These are phyloP conservation scores for Iris macrosiphon DNA, from an alignment of 106 monocot genomes.

Conservation along the genomic window DNA sequence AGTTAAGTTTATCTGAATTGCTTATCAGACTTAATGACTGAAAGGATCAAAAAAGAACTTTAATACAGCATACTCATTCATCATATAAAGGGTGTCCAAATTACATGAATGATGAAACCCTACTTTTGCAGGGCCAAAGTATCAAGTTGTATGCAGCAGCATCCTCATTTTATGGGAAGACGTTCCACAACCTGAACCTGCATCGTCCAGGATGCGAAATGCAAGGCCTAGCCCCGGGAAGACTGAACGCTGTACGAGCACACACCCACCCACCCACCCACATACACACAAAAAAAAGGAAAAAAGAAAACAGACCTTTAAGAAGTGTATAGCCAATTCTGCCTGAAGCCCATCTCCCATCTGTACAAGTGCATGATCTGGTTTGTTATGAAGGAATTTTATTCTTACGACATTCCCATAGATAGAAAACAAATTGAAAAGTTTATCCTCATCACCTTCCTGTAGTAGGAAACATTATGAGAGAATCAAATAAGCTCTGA, in stretches of 20 bases:
- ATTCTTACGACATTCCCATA: conserved; percentile 61
- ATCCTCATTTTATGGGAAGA: background rate
- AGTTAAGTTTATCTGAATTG: too few relatives aligned
- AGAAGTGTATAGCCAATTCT: conserved; percentile 53
- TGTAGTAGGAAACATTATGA: background rate
- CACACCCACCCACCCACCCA: background rate
- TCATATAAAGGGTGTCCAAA: too few relatives aligned
- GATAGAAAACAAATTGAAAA: conserved; percentile 55
- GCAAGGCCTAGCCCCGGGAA: background rate
- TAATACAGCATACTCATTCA: too few relatives aligned
- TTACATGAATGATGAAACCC: too few relatives aligned
- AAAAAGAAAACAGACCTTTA: conserved; percentile 24
- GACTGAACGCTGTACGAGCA: background rate
- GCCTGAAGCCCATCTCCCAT: conserved; percentile 66
- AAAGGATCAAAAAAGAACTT: too few relatives aligned
- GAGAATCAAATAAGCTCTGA: background rate
- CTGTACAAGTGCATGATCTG: conserved; percentile 64
- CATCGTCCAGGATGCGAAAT: background rate
- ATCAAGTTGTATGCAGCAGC: background rate
- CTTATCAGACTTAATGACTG: too few relatives aligned
- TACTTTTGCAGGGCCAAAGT: too few relatives aligned
- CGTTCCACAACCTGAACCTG: background rate
- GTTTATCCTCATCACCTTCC: conserved; percentile 56
- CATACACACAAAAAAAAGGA: background rate
- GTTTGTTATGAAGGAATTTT: conserved; percentile 51